Evolutionary conservation across 768 basidiomycete species (phyloP), one percentile per base, ranked within the genome.

Genomic region (Mrakia hoshinonis): DNA sequence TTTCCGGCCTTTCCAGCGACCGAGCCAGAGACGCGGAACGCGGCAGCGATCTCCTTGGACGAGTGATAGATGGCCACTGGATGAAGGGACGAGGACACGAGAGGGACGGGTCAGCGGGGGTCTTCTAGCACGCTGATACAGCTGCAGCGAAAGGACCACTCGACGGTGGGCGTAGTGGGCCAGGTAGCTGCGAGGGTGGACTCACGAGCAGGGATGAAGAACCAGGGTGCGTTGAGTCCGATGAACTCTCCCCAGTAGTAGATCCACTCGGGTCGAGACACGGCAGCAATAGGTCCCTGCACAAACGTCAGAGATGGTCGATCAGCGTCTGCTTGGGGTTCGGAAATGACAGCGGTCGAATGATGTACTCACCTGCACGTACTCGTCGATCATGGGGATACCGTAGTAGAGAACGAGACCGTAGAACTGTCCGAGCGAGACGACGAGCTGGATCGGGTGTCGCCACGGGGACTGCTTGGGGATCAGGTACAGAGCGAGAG

Each of bases 201-300:
- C 67, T 39, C 29, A 70, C 67, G 34, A n/a, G 66, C 38, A 12
- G 72, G 72, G 20, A 73, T 65, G 38, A 69, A 64, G 49, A 62
- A 46, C 72, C 72, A 73, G 34, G 72, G 72, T 5, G 72, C 72
- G 54, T 73, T 73, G 34, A 73, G 52, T 34, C 72, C 72, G 43
- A 73, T 38, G 38, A 73, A 73, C 51, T 68, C 66, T 46, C 72
- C 72, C 72, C 72, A 73, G 52, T 73, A 73, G 72, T 61, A 72
- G 54, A 72, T 72, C 39, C n/a, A 29, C 38, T 67, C 72, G 9
- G 72, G 72, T 52, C 72, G 66, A 10, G 43, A 49, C 48, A 68
- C 61, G 38, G 62, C 72, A 22, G 62, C 62, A 46, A 66, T 71
- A 1, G 49, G 51, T n/a, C 70, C 64, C 6, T 62, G 13, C 15